Base-by-base conservation (phyloP, 2,329 filamentous ascomycete species). In the Camillea tinctor region DNA sequence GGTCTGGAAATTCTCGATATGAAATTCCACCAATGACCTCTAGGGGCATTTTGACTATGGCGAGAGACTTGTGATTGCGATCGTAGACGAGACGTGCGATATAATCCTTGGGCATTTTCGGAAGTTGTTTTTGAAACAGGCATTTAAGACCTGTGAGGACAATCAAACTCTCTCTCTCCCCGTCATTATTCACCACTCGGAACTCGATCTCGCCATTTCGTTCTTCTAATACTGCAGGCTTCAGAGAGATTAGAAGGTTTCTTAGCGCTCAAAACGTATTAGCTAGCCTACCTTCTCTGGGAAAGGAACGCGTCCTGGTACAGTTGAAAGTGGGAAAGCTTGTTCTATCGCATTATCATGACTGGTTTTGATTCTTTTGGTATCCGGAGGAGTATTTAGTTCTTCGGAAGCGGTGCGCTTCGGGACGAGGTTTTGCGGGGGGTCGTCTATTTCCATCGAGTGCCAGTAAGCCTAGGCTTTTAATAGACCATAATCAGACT, bases 31-130 rank as follows among this genome's bases (percentile, higher is more conserved):
- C 94, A 50, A 97, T 90, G n/a, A 97, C 93, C 71, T 97, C 93
- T 54, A 97, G 81, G 0, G 95, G 94, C 70, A 96, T 93, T 80
- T 98, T 98, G 69, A 98, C 92, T 71, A 99, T 98, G 21, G 95
- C 95, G 68, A 99, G 97, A 48, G 92, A 97, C 62, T 98, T 76
- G 79, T 99, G 95, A 4, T 93, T 97, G 56, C 95, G 89, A 76
- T 99, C 95, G 78, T 99, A 99, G 60, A 99, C 95, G 7, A 99
- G 86, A 48, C 95, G 91, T 3, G 95, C 95, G 69, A 99, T 98
- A 75, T 99, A 99, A 73, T 98, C 95, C 76, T 98, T 97, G 15
- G 95, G 95, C 95, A 99, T 99, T 77, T 98, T 98, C 0, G 95
- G 95, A 5, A 99, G 82, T 73, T 99, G 95, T 70, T 98, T 98